Evolutionary conservation across 129 eudicot genomes (phyloP), one percentile per base, ranked within the genome.

Genomic region (Smallanthus sonchifolius): DNA sequence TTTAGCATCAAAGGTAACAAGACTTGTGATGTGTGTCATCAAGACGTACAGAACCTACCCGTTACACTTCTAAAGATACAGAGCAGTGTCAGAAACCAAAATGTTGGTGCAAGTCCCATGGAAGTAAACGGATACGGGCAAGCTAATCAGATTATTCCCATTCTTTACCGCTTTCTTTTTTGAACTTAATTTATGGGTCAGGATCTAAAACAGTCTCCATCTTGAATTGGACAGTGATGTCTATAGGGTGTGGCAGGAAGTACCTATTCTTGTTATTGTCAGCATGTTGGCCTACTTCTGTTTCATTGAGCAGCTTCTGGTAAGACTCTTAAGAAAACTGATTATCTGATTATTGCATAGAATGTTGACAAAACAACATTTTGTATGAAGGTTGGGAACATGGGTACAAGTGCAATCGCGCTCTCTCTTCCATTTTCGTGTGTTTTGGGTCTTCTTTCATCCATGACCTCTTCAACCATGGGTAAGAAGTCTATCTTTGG

Each of bases 401-500:
- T 89, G 96, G 95, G 94, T 36, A 84, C 88, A 2, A 86, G 87
- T 74, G 98, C 98, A 66, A 90, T 90, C 75, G 95, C 95, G 6
- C 77, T 92, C 40, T 89, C 98, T 56, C 92, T 92, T 79, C 98
- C 98, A 10, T 89, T 92, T 86, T 92, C 98, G 47, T 92, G 96
- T 67, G 86, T 87, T 17, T 82, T 92, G 34, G 98, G 96, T 40
- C 96, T 92, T 65, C 83, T 92, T 30, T 78, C 96, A 66, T 87
- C 96, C n/a, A 83, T 90, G 91, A 87, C 96, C 69, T 84, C 98
- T 68, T 92, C 96, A 70, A 87, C 95, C 49, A 90, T 92, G 98
- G 98, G 98, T 92, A 86, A 78, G 82, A 86, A 80, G 81, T 14
- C n/a, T 32, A 19, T 81, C 2, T 2, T 45, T 8, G 49, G 59